These are phyloP conservation scores for Candida tunisiensis DNA, from an alignment of 1,139 yeast genomes.

Conservation along the genomic window DNA sequence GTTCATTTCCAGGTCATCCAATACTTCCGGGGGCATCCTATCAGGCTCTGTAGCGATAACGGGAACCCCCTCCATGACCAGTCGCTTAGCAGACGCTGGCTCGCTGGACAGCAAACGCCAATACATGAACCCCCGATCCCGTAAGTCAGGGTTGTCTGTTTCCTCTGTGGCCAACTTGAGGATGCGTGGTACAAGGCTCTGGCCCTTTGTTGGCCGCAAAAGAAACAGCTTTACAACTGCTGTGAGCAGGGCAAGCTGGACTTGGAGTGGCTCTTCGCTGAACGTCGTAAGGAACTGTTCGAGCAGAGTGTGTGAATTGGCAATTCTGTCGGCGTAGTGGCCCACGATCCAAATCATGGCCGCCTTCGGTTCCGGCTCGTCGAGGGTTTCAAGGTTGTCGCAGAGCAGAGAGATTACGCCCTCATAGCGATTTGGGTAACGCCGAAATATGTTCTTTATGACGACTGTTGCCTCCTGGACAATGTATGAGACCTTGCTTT, in stretches of 20 bases:
- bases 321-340: conserved; percentile 39
- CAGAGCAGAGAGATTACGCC: conserved; percentile 27
- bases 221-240: conserved; percentile 60
- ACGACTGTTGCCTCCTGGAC: conserved; percentile 73
- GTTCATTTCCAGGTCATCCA: conserved; percentile 70
- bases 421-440: conserved; percentile 42
- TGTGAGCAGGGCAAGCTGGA: conserved; percentile 58
- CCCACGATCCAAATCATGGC: conserved; percentile 81
- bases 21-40: conserved; percentile 45
- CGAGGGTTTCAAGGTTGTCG: conserved; percentile 27
- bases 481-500: conserved; percentile 55
- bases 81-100: conserved; percentile 27
- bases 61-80: conserved; percentile 47
- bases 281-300: conserved; percentile 31
- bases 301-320: conserved; percentile 30
- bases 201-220: conserved; percentile 37
- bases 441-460: conserved; percentile 56
- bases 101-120: conserved; percentile 58
- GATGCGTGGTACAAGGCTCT: conserved; percentile 37
- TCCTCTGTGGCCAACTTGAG: conserved; percentile 65
- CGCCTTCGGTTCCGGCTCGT: conserved; percentile 66
- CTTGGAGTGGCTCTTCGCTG: conserved; percentile 49
- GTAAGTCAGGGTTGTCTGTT: conserved; percentile 59
- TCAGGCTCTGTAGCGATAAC: conserved; percentile 53
- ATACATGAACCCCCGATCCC: conserved; percentile 76